Percentiles rank a stretch among this genome's conserved stretches.
These are phyloP conservation scores for Lachancea cidri DNA, from an alignment of 805 yeast genomes.

Conservation along the genomic window DNA sequence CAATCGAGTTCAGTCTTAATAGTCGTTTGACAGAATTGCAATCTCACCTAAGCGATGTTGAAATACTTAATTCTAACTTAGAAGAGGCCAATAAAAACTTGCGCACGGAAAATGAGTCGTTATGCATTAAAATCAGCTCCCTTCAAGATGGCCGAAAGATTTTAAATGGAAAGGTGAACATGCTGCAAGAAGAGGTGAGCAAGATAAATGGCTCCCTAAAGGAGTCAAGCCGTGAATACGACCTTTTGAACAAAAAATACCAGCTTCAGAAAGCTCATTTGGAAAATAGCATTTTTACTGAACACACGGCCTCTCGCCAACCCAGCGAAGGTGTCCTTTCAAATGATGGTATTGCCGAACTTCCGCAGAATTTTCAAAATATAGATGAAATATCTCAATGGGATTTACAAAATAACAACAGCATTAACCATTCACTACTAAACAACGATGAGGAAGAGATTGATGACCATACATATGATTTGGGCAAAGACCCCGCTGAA, in stretches of 20 bases:
- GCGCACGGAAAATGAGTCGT: slow-evolving; percentile 17
- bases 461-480: slow-evolving; percentile 2
- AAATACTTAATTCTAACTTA: background rate
- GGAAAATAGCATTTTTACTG: slow-evolving; percentile 9
- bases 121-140: background rate
- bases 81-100: slow-evolving; percentile 6
- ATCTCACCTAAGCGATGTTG: background rate
- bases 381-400: slow-evolving; percentile 5
- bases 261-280: slow-evolving; percentile 22
- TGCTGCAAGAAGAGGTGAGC: slow-evolving; percentile 25
- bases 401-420: slow-evolving; percentile 4
- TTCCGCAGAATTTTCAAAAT: background rate
- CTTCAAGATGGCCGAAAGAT: slow-evolving; percentile 17
- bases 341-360: background rate
- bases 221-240: slow-evolving; percentile 26
- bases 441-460: slow-evolving; percentile 1
- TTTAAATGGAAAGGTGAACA: slow-evolving; percentile 29
- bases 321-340: background rate
- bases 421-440: background rate
- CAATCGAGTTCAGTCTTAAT: slow-evolving; percentile 63
- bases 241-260: slow-evolving; percentile 22
- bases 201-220: slow-evolving; percentile 16
- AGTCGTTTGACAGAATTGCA: slow-evolving; percentile 12
- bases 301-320: background rate
- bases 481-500: slow-evolving; percentile 24